Base-by-base conservation (phyloP, 192 early-diverging fungal genomes). In the Rhizophagus sp. region DNA sequence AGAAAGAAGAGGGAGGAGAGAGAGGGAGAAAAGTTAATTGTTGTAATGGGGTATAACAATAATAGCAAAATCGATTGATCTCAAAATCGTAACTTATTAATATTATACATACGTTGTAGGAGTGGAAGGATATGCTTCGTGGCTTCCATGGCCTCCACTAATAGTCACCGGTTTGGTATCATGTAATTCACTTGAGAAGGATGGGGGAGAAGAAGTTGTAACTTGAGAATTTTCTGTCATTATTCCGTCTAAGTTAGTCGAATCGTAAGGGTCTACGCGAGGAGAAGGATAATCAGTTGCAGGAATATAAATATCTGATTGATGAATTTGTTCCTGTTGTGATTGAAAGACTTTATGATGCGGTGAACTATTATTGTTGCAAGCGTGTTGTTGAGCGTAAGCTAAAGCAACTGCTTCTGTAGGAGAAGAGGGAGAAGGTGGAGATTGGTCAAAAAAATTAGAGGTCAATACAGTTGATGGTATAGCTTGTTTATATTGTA, bases 231-330 rank as follows among this genome's bases (percentile, higher is more conserved):
- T 33, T 17, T 25, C 65, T 33, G 33, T 67, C 65, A 67, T 67
- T 33, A 67, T 33, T 33, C 13, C 25, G 65, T 67, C 34, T 19
- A 57, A 57, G 52, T 57, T n/a, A 57, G 52, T 17, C 33, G 30
- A 67, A 34, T 67, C 65, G 52, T 57, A 57, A 57, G 52, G 6
- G 65, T 67, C 65, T 33, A 66, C 30, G 25, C 65, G 27, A 66
- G 65, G 65, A 33, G 65, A 66, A 30, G 65, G 65, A 33, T 66
- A 66, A 66, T 25, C 65, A 66, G 64, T 66, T 15, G 64, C 30
- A 19, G 52, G 5, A 57, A 57, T 57, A 33, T 66, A 66, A 33
- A 66, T 33, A 17, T 66, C 65, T 33, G 65, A 17, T 33, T 25
- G 25, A 66, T 66, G 65, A 66, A 34, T 66, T 66, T 25, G 33